These are phyloP conservation scores for Phialophora tarda DNA, from an alignment of 2,329 filamentous ascomycete species.

Conservation along the genomic window DNA sequence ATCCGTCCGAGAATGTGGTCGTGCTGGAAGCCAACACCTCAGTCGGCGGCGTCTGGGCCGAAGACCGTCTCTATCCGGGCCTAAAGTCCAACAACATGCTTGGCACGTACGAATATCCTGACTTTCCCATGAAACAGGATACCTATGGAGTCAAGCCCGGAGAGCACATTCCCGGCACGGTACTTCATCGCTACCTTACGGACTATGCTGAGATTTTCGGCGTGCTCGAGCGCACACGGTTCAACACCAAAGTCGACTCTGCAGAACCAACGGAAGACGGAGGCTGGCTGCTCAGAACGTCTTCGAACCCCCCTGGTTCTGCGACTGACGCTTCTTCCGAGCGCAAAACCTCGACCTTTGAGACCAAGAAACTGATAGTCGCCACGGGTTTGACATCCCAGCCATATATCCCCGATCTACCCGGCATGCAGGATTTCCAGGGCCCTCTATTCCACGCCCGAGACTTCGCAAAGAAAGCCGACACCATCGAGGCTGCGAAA, in stretches of 20 bases:
- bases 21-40: constrained; percentile 64
- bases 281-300: constrained; percentile 46
- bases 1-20: constrained; percentile 62
- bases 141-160: constrained; percentile 57
- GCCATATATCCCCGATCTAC: constrained; percentile 60
- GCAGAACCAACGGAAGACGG: constrained; percentile 52
- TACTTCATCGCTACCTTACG: constrained; percentile 63
- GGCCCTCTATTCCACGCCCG: constrained; percentile 63
- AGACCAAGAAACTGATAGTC: constrained; percentile 60
- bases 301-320: not conserved
- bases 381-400: constrained; percentile 66
- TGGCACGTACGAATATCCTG: constrained; percentile 74
- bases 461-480: constrained; percentile 54
- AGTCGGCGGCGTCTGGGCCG: constrained; percentile 73
- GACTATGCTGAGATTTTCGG: constrained; percentile 61
- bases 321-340: not conserved
- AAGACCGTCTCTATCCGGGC: constrained; percentile 68
- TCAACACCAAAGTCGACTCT: constrained; percentile 58
- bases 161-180: constrained; percentile 64
- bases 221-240: constrained; percentile 55
- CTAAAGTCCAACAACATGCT: constrained; percentile 76
- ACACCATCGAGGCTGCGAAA: constrained; percentile 45
- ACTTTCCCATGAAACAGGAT: constrained; percentile 70
- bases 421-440: constrained; percentile 57
- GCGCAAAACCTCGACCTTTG: constrained; percentile 34